phyloP scores from a whole-genome alignment of 179 eudicot genomes.

The Beta lomatogona region DNA sequence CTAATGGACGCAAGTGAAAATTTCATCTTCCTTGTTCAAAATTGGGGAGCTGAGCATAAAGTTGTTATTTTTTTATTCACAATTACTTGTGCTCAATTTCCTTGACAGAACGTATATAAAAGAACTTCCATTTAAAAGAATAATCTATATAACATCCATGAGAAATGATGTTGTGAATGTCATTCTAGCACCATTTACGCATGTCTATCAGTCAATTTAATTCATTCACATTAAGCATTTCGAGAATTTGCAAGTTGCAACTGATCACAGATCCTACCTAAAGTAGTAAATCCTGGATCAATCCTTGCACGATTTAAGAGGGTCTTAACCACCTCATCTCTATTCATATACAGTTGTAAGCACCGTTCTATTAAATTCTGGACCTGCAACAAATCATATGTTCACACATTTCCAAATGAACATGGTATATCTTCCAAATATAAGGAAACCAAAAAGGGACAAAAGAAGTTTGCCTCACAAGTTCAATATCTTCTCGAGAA shows the following conservation, averaged over 20 bases:
- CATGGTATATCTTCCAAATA: neutral
- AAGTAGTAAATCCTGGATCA: constrained; percentile 95
- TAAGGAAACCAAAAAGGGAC: neutral
- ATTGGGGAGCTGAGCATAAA: neutral
- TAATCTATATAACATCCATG: neutral
- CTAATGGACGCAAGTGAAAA: no score
- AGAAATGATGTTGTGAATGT: neutral
- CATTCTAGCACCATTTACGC: neutral
- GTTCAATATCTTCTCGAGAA: constrained; percentile 98
- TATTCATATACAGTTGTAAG: constrained; percentile 94
- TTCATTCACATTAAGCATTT: neutral
- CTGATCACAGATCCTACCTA: constrained; percentile 53
- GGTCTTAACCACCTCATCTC: constrained; percentile 97
- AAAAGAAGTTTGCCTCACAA: constrained; percentile 52
- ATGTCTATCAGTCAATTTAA: neutral
- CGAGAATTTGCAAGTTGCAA: constrained; percentile 21
- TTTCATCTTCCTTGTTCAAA: neutral
- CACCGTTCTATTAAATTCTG: constrained; percentile 97
- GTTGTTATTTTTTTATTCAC: neutral
- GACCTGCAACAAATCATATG: constrained; percentile 59
- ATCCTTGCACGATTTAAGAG: constrained; percentile 93
- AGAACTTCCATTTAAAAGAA: neutral
- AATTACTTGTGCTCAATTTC: neutral
- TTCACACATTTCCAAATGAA: constrained; percentile 8
- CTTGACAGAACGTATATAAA: neutral